A percentile compares a stretch with the other conserved stretches of the same genome.
phyloP scores from a whole-genome alignment of 192 early-diverging fungal genomes.

The Podila verticillata region DNA sequence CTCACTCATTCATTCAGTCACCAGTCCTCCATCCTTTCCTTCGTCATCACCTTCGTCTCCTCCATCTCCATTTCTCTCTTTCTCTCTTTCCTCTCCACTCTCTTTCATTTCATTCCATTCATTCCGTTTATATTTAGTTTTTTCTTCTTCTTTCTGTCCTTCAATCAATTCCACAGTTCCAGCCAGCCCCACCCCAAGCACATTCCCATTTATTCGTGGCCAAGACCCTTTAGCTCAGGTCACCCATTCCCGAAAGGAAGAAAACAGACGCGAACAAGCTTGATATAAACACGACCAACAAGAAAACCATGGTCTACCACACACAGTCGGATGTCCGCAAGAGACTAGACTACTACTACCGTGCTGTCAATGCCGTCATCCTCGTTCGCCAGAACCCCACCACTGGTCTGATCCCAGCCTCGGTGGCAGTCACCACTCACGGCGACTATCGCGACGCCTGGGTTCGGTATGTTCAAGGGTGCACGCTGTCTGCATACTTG shows the following conservation, averaged over 20 bases:
- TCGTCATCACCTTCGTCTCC: not conserved
- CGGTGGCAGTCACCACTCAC: constrained; percentile 85
- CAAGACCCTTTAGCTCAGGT: not conserved
- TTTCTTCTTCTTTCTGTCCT: not conserved
- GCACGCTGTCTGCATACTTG: too few species aligned
- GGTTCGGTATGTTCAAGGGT: constrained; percentile 69
- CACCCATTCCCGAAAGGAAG: not conserved
- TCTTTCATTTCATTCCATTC: not conserved
- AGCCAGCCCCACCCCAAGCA: too few species aligned
- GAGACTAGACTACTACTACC: constrained; percentile 79
- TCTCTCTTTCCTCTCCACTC: not conserved
- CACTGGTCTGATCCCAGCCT: constrained; percentile 89
- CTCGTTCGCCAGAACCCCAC: constrained; percentile 79
- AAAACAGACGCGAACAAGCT: not conserved
- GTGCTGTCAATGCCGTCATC: constrained; percentile 77
- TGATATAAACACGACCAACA: not conserved
- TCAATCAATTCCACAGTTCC: not conserved
- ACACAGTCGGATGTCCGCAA: constrained; percentile 33
- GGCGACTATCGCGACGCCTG: constrained; percentile 89
- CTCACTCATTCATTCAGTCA: not conserved
- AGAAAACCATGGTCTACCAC: constrained; percentile 20
- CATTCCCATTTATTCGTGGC: constrained; percentile 1
- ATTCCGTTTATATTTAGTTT: not conserved
- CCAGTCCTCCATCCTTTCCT: not conserved
- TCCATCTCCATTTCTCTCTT: not conserved